Evolutionary conservation across 2,329 filamentous ascomycete species (phyloP).

Genomic region (Aspergillus viridinutans): DNA sequence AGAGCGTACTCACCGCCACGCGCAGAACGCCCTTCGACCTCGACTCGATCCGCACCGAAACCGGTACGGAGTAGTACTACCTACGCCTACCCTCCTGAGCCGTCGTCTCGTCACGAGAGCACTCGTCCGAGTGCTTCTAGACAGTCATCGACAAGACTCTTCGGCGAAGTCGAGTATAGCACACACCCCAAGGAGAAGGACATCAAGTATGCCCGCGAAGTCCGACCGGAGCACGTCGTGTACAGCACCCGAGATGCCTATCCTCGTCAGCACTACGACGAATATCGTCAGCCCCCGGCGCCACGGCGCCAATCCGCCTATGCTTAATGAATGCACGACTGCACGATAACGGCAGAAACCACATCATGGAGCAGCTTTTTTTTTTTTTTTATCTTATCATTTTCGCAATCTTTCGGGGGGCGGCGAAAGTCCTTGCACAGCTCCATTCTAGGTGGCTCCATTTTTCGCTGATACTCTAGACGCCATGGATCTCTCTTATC

Average conservation of each 20-base stretch:
- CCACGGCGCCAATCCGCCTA: slow-evolving; percentile 26
- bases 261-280: slow-evolving; percentile 16
- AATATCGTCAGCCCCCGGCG: slow-evolving; percentile 13
- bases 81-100: slow-evolving; percentile 22
- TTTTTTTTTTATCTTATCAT: slow-evolving; percentile 1
- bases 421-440: background rate
- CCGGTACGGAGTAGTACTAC: slow-evolving; percentile 25
- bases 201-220: slow-evolving; percentile 25
- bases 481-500: background rate
- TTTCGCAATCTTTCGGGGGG: background rate
- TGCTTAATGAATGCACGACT: slow-evolving; percentile 14
- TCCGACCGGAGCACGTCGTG: slow-evolving; percentile 21
- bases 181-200: slow-evolving; percentile 22
- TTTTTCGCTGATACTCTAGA: background rate
- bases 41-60: slow-evolving; percentile 20
- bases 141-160: slow-evolving; percentile 10
- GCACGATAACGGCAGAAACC: slow-evolving; percentile 16
- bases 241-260: slow-evolving; percentile 13
- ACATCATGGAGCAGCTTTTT: slow-evolving; percentile 8
- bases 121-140: slow-evolving; percentile 17
- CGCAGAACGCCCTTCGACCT: slow-evolving; percentile 16
- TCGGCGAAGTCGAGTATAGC: slow-evolving; percentile 22
- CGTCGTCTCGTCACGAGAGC: slow-evolving; percentile 19
- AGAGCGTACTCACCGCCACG: slow-evolving; percentile 27
- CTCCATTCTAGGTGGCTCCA: background rate